Evolutionary conservation across 768 basidiomycete genomes (phyloP).

Genomic region (Rhodotorula taiwanensis): DNA sequence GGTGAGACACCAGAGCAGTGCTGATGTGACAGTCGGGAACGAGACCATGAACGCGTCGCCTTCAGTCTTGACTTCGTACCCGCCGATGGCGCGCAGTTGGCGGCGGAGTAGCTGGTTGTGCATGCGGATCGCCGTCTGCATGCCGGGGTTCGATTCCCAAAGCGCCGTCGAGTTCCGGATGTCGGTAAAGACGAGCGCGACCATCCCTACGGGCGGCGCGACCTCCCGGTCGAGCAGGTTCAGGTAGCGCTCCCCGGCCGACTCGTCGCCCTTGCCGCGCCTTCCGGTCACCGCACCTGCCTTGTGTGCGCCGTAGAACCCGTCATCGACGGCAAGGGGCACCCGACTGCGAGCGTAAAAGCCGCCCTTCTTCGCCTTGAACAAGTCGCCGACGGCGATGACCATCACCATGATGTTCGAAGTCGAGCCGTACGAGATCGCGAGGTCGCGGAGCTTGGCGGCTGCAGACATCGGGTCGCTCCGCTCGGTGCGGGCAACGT

Average conservation of each 20-base stretch:
- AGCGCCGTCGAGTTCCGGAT: constrained; percentile 93
- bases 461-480: constrained; percentile 80
- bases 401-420: constrained; percentile 99
- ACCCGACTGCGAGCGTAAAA: constrained; percentile 36
- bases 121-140: constrained; percentile 83
- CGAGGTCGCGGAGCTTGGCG: constrained; percentile 91
- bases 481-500: constrained; percentile 74
- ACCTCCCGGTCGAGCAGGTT: constrained; percentile 64
- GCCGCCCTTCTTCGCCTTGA: constrained; percentile 46
- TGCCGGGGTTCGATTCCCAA: constrained; percentile 93
- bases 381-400: constrained; percentile 70
- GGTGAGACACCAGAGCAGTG: constrained; percentile 80
- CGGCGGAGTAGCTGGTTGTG: constrained; percentile 83
- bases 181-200: constrained; percentile 95
- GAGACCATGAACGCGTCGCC: constrained; percentile 99
- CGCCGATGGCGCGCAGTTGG: constrained; percentile 78
- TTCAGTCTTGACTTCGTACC: constrained; percentile 99
- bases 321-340: constrained; percentile 48
- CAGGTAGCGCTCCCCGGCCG: constrained; percentile 43
- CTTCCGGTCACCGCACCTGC: constrained; percentile 23
- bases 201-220: constrained; percentile 71
- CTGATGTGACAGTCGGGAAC: constrained; percentile 79
- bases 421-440: constrained; percentile 90
- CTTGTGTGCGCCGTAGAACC: constrained; percentile 48
- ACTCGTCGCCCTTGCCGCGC: constrained; percentile 19